These are phyloP conservation scores for Xerocomus amazonicus DNA, from an alignment of 1,284 basidiomycete species.

Conservation along the genomic window DNA sequence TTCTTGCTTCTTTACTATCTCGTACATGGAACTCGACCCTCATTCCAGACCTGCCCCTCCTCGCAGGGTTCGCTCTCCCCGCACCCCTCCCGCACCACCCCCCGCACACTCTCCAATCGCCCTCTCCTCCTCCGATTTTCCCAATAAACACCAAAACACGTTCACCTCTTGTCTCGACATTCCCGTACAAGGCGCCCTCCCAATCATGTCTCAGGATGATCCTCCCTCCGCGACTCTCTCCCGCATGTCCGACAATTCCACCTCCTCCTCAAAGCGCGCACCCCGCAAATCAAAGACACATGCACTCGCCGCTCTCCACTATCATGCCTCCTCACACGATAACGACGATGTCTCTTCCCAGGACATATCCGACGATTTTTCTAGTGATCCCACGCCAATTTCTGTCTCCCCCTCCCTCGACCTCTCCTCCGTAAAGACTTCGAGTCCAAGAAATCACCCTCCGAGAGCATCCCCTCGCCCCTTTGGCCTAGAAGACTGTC, in stretches of 20 bases:
- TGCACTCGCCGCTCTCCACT: conserved; percentile 71
- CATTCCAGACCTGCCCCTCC: conserved; percentile 26
- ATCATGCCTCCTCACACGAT: conserved; percentile 52
- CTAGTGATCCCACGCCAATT: conserved; percentile 51
- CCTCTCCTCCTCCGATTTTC: conserved; percentile 35
- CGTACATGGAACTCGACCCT: conserved; percentile 11
- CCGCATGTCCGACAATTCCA: conserved; percentile 30
- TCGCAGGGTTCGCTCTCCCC: conserved; percentile 32
- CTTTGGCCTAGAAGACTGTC: conserved; percentile 89
- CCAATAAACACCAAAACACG: conserved; percentile 38
- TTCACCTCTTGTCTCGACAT: conserved; percentile 52
- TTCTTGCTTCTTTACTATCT: conserved; percentile 1
- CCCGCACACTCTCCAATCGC: conserved; percentile 24
- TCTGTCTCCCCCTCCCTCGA: conserved; percentile 59
- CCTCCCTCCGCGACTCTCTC: conserved; percentile 16
- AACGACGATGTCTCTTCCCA: conserved; percentile 44
- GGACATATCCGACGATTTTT: conserved; percentile 45
- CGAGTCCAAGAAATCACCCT: conserved; percentile 44
- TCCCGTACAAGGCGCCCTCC: conserved; percentile 47
- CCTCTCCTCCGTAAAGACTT: conserved; percentile 66
- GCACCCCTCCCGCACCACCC: conserved; percentile 20
- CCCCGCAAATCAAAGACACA: conserved; percentile 86
- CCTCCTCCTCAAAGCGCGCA: conserved; percentile 48
- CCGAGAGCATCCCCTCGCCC: conserved; percentile 50
- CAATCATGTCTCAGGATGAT: conserved; percentile 36